Evolutionary conservation across 108 stramenopile genomes (phyloP).

Genomic region (Discostella pseudostelligera): DNA sequence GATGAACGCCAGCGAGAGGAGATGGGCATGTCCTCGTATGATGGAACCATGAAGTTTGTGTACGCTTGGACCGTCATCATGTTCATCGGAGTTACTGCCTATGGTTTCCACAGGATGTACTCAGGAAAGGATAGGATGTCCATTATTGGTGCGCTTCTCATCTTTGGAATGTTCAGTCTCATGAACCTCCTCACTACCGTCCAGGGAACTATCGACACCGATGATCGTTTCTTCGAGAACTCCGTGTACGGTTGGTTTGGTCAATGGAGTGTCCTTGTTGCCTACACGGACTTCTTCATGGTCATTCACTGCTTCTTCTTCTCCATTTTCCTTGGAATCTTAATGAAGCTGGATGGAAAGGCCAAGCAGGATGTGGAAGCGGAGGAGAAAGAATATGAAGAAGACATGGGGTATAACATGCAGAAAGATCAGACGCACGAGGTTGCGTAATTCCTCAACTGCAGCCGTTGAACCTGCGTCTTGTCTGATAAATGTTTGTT

Average conservation of each 20-base stretch:
- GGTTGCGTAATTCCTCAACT: background rate
- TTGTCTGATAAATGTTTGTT: background rate
- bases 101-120: slow-evolving; percentile 41
- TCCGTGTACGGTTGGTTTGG: slow-evolving; percentile 56
- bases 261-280: slow-evolving; percentile 57
- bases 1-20: slow-evolving; percentile 43
- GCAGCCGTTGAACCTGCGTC: slow-evolving; percentile 3
- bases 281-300: slow-evolving; percentile 59
- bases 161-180: slow-evolving; percentile 50
- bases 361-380: slow-evolving; percentile 5
- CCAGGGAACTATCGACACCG: slow-evolving; percentile 49
- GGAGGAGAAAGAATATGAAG: background rate
- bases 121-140: slow-evolving; percentile 28
- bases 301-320: slow-evolving; percentile 35
- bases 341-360: slow-evolving; percentile 4
- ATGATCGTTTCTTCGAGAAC: slow-evolving; percentile 52
- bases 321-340: slow-evolving; percentile 17
- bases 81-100: slow-evolving; percentile 51
- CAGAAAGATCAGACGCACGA: background rate
- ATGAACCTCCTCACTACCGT: slow-evolving; percentile 52
- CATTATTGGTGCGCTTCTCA: slow-evolving; percentile 37
- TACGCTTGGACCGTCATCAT: slow-evolving; percentile 55
- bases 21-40: slow-evolving; percentile 18
- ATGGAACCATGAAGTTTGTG: slow-evolving; percentile 50
- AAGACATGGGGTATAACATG: background rate